Percentiles rank a stretch among this genome's conserved stretches.
These are phyloP conservation scores for Neoboletus magnificus DNA, from an alignment of 768 basidiomycete species.

Conservation along the genomic window DNA sequence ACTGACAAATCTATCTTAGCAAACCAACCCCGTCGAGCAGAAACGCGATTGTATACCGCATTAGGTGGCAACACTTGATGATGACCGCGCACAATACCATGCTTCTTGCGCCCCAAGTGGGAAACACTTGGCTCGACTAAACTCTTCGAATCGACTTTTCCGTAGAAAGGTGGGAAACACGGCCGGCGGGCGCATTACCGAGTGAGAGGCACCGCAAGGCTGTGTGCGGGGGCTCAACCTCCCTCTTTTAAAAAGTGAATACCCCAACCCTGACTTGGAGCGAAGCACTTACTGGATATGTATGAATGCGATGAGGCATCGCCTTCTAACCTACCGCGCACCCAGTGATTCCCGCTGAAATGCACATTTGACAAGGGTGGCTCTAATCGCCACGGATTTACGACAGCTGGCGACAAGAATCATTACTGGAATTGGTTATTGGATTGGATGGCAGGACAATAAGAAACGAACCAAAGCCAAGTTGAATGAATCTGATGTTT, in stretches of 20 bases:
- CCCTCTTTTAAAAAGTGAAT: not conserved
- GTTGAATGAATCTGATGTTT: not conserved
- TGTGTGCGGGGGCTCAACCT: not conserved
- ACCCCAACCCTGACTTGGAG: not conserved
- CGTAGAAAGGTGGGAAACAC: slow-evolving; percentile 1
- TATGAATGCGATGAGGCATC: not conserved
- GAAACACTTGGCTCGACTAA: not conserved
- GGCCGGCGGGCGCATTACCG: not conserved
- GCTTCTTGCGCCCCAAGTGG: not conserved
- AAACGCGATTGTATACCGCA: not conserved
- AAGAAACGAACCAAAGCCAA: not conserved
- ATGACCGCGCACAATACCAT: not conserved
- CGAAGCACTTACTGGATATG: not conserved
- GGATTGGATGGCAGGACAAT: not conserved
- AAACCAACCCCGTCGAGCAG: not conserved
- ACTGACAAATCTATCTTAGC: not conserved
- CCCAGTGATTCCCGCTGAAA: not conserved
- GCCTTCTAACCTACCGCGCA: not conserved
- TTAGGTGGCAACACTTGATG: not conserved
- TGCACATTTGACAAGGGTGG: not conserved
- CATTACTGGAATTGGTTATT: not conserved
- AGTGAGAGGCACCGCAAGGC: slow-evolving; percentile 9
- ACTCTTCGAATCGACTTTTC: not conserved
- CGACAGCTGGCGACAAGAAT: not conserved
- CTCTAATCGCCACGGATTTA: not conserved